These are phyloP conservation scores for Nemania abortiva DNA, from an alignment of 2,329 filamentous ascomycete genomes.

Conservation along the genomic window DNA sequence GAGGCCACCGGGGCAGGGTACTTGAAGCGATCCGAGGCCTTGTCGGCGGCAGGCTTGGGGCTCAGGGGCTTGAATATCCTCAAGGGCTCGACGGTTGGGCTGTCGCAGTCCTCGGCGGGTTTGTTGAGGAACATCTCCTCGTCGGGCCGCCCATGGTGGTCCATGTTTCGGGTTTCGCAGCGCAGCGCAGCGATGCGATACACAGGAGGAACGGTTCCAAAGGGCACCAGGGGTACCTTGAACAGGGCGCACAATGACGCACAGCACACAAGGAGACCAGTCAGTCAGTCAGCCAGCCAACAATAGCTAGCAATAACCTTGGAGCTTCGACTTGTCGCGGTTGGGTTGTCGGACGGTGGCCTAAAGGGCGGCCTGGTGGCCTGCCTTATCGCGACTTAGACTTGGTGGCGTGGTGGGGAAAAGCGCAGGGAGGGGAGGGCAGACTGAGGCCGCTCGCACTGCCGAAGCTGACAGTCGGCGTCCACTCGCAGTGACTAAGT, in stretches of 20 bases:
- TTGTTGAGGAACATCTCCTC: conserved; percentile 85
- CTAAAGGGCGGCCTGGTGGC: conserved; percentile 14
- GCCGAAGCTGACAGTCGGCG: background rate
- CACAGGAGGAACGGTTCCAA: conserved; percentile 12
- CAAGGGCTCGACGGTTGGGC: conserved; percentile 84
- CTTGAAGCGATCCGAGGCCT: conserved; percentile 59
- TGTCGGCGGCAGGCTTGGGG: conserved; percentile 62
- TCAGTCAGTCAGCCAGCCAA: background rate
- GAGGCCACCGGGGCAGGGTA: conserved; percentile 63
- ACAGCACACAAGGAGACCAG: too few relatives aligned
- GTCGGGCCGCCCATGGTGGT: conserved; percentile 75
- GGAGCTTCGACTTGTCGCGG: conserved; percentile 32
- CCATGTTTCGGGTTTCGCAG: conserved; percentile 54
- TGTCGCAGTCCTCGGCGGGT: conserved; percentile 70
- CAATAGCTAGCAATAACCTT: conserved; percentile 46
- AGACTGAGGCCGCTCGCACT: conserved; percentile 29
- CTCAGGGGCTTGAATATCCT: conserved; percentile 85
- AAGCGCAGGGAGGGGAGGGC: conserved; percentile 34
- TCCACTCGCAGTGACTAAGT: conserved; percentile 22
- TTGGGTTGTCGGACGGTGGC: conserved; percentile 30
- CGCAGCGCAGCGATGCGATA: too few relatives aligned
- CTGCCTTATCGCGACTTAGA: conserved; percentile 42
- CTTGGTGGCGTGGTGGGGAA: conserved; percentile 46
- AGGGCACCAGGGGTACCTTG: conserved; percentile 24
- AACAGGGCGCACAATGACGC: conserved; percentile 45